phyloP scores from a whole-genome alignment of 2,329 filamentous ascomycete species.

The Aureobasidium sp. region DNA sequence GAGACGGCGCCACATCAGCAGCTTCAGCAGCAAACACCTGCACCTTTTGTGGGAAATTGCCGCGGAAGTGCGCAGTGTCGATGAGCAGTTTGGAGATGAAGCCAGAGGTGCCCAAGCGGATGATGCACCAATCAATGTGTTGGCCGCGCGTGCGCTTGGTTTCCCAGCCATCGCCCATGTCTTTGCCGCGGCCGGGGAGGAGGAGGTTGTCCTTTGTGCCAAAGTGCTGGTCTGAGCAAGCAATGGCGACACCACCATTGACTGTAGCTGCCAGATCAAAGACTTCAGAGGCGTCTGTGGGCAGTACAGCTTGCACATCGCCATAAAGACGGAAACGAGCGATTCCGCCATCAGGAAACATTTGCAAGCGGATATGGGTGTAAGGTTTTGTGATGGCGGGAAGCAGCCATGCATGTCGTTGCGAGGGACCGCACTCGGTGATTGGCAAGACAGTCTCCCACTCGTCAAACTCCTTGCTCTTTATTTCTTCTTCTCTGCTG shows the following conservation, averaged over 20 bases:
- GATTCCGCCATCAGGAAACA: conserved; percentile 82
- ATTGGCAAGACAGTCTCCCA: conserved; percentile 68
- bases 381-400: conserved; percentile 56
- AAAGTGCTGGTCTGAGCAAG: conserved; percentile 79
- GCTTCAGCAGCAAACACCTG: conserved; percentile 53
- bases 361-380: conserved; percentile 73
- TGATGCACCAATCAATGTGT: conserved; percentile 76
- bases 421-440: conserved; percentile 66
- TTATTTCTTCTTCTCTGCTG: conserved; percentile 58
- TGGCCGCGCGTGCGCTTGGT: conserved; percentile 66
- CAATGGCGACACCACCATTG: conserved; percentile 68
- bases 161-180: conserved; percentile 89
- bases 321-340: conserved; percentile 73
- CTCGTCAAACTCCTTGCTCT: conserved; percentile 31
- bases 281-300: conserved; percentile 55
- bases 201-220: conserved; percentile 74
- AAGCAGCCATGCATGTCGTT: conserved; percentile 67
- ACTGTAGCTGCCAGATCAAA: conserved; percentile 72
- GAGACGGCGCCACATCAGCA: too few species aligned
- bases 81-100: conserved; percentile 61
- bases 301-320: conserved; percentile 68
- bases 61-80: conserved; percentile 76
- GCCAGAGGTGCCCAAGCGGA: conserved; percentile 62
- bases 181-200: conserved; percentile 68
- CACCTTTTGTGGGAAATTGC: conserved; percentile 75